These are phyloP conservation scores for Pichia sp. DNA, from an alignment of 1,139 yeast species.

Conservation along the genomic window DNA sequence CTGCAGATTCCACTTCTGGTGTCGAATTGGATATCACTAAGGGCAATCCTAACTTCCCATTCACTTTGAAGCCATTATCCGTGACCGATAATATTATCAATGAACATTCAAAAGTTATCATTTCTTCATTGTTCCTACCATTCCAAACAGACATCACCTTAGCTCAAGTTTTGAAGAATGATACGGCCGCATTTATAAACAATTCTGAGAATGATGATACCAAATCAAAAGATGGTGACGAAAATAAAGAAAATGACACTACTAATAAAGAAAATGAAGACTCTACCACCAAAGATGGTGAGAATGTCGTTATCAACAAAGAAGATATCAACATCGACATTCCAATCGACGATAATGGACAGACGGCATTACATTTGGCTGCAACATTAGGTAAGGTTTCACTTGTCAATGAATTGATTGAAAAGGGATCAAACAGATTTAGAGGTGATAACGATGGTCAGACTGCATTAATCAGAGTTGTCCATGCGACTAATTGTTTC, in stretches of 20 bases:
- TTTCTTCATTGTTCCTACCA: constrained; percentile 56
- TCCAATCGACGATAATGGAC: constrained; percentile 90
- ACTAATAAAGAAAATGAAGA: neutral
- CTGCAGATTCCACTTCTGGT: neutral
- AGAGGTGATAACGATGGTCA: constrained; percentile 86
- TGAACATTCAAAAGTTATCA: constrained; percentile 54
- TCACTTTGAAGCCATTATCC: constrained; percentile 51
- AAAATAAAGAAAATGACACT: neutral
- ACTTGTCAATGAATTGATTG: constrained; percentile 69
- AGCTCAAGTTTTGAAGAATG: constrained; percentile 10
- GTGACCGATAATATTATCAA: constrained; percentile 23
- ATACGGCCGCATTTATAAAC: neutral
- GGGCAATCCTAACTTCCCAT: constrained; percentile 49
- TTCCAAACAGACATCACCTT: constrained; percentile 30
- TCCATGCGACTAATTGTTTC: constrained; percentile 82
- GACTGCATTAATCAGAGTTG: constrained; percentile 85
- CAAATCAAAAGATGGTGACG: neutral
- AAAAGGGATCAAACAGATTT: constrained; percentile 64
- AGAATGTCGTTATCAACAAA: constrained; percentile 1
- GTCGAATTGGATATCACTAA: constrained; percentile 9
- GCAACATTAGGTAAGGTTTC: constrained; percentile 82
- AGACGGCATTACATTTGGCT: constrained; percentile 95
- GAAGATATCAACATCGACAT: constrained; percentile 62
- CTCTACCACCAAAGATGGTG: neutral
- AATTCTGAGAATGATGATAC: neutral